phyloP scores from a whole-genome alignment of 495 filamentous ascomycete species.

The Aspergillus ostianus region DNA sequence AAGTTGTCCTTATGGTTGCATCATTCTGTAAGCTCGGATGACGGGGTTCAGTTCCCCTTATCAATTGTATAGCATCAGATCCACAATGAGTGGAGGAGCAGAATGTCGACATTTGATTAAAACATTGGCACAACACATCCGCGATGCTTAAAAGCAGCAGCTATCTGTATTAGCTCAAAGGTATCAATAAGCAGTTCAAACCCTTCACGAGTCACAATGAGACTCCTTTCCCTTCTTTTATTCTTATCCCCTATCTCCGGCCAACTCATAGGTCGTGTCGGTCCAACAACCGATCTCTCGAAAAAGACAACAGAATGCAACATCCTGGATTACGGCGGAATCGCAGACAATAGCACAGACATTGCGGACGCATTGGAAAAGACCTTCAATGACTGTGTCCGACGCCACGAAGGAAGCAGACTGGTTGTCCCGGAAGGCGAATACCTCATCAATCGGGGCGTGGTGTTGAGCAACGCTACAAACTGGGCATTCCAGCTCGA shows the following conservation, averaged over 20 bases:
- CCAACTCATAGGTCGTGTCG: constrained; percentile 32
- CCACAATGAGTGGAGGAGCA: too few relatives aligned
- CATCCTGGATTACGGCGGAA: constrained; percentile 44
- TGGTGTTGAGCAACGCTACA: constrained; percentile 34
- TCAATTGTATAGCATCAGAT: too few relatives aligned
- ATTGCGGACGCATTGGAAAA: constrained; percentile 37
- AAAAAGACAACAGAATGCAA: constrained; percentile 39
- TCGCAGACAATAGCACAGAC: constrained; percentile 41
- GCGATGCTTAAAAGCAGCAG: too few relatives aligned
- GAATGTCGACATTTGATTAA: too few relatives aligned
- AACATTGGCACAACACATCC: too few relatives aligned
- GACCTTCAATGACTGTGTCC: constrained; percentile 39
- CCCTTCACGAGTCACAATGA: not conserved
- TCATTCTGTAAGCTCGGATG: too few relatives aligned
- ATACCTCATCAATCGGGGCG: constrained; percentile 30
- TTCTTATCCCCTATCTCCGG: constrained; percentile 8
- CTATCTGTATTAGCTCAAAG: too few relatives aligned
- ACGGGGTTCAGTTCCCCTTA: too few relatives aligned
- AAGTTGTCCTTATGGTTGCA: too few relatives aligned
- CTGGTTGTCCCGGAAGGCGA: constrained; percentile 43
- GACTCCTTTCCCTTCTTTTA: not conserved
- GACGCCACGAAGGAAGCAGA: constrained; percentile 22
- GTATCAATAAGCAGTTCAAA: too few relatives aligned
- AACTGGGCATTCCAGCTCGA: constrained; percentile 44
- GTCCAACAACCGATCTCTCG: constrained; percentile 31